phyloP scores from a whole-genome alignment of 208 protist species.

The Trypanosomatidae sp. region DNA sequence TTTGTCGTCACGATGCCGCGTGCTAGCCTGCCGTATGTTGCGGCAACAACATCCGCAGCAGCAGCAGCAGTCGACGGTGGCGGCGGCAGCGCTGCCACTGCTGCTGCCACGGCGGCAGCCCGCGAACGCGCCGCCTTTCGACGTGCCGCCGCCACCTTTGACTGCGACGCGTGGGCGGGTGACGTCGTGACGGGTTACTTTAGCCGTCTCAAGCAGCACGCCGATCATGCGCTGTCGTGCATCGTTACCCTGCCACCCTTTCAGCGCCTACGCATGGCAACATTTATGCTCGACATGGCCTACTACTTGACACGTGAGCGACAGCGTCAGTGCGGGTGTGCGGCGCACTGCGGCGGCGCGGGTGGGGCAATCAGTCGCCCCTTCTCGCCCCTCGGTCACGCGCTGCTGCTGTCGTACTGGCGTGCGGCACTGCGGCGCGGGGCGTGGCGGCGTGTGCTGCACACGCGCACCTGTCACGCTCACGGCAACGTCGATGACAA shows the following conservation, averaged over 20 bases:
- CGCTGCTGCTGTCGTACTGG: slow-evolving; percentile 55
- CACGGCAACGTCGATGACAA: too few species aligned
- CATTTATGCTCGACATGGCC: slow-evolving; percentile 46
- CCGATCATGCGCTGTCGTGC: slow-evolving; percentile 52
- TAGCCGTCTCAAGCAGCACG: slow-evolving; percentile 41
- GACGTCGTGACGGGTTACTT: slow-evolving; percentile 53
- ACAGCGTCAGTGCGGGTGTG: slow-evolving; percentile 31
- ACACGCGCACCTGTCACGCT: too few species aligned
- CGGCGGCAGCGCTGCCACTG: too few species aligned
- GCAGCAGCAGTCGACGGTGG: neutral
- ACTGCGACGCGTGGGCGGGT: slow-evolving; percentile 33
- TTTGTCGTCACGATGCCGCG: slow-evolving; percentile 44
- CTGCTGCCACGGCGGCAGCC: too few species aligned
- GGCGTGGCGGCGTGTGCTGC: slow-evolving; percentile 2
- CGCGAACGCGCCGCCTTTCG: slow-evolving; percentile 16
- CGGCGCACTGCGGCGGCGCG: slow-evolving; percentile 14
- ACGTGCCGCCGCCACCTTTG: slow-evolving; percentile 15
- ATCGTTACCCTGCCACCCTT: slow-evolving; percentile 58
- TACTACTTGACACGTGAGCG: slow-evolving; percentile 37
- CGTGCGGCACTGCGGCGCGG: slow-evolving; percentile 13
- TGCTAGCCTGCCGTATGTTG: slow-evolving; percentile 18
- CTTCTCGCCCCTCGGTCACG: slow-evolving; percentile 51
- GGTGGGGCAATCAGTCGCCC: slow-evolving; percentile 46
- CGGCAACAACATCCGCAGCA: slow-evolving; percentile 4
- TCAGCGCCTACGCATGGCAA: slow-evolving; percentile 26